Percentiles rank a stretch among this genome's conserved stretches.
These are phyloP conservation scores for Paramecium pentaurelia DNA, from an alignment of 73 alveolate genomes.

Conservation along the genomic window DNA sequence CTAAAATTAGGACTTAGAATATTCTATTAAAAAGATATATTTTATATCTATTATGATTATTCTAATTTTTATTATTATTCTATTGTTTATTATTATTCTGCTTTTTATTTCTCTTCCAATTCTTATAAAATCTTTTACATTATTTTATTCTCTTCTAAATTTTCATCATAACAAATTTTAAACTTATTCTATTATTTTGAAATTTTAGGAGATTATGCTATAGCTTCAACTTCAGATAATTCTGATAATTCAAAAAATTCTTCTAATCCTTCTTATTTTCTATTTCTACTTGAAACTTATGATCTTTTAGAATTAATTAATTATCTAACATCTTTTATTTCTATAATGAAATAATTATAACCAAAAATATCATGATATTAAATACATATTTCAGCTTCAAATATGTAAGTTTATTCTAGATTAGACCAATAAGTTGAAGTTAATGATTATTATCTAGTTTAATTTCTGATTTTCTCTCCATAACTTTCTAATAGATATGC, in stretches of 20 bases:
- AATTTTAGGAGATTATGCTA: not conserved
- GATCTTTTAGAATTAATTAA: not conserved
- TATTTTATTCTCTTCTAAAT: not conserved
- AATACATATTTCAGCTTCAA: not conserved
- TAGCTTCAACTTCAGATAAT: not conserved
- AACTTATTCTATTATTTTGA: not conserved
- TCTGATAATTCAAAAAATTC: conserved; percentile 3
- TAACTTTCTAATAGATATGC: not conserved
- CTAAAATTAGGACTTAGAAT: conserved; percentile 14
- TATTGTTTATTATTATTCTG: not conserved
- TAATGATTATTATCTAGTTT: not conserved
- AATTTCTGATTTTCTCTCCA: not conserved
- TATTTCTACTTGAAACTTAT: not conserved
- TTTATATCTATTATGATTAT: not conserved
- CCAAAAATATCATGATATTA: not conserved
- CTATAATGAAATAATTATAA: not conserved
- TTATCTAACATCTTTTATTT: not conserved
- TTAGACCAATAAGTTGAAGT: not conserved
- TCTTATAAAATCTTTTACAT: not conserved
- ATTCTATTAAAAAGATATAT: not conserved
- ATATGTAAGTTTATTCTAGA: not conserved
- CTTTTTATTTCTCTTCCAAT: not conserved
- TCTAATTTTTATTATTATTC: not conserved
- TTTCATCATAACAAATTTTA: not conserved
- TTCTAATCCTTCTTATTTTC: not conserved